A percentile compares a stretch with the other conserved stretches of the same genome.
Conservation (phyloP, 2,329 filamentous ascomycete species). For the Verticillium nubilum region DNA sequence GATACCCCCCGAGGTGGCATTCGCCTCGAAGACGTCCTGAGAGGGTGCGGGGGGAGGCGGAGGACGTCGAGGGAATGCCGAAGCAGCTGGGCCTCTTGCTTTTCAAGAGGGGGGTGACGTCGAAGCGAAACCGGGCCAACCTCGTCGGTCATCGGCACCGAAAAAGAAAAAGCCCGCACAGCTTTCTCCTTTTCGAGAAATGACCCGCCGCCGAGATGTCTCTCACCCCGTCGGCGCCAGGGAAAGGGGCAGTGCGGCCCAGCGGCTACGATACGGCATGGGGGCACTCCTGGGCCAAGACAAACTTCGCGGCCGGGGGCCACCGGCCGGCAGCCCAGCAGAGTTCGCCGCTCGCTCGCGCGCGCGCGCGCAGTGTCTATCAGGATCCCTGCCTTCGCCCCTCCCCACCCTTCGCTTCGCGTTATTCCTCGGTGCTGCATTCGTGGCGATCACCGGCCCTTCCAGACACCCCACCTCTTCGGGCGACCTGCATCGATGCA, state of each 20-base stretch:
- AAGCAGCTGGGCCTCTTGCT: too few species aligned
- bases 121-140: too few species aligned
- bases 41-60: background rate
- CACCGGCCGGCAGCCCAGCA: background rate
- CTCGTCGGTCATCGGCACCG: background rate
- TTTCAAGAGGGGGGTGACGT: background rate
- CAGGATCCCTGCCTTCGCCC: background rate
- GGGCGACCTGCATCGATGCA: background rate
- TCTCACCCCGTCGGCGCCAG: background rate
- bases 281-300: too few species aligned
- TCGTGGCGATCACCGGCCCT: background rate
- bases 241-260: too few species aligned
- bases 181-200: too few species aligned
- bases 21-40: constrained; percentile 34
- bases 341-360: too few species aligned
- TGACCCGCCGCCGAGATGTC: background rate
- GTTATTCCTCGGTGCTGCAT: background rate
- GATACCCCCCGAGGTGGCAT: constrained; percentile 76
- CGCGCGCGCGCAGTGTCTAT: background rate
- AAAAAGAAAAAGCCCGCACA: background rate
- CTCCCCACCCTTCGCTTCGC: background rate
- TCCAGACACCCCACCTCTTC: background rate
- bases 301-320: too few species aligned
- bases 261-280: too few species aligned
- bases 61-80: background rate